These are phyloP conservation scores for Conringia planisiliqua DNA, from an alignment of 345 rosid genomes.

Conservation along the genomic window DNA sequence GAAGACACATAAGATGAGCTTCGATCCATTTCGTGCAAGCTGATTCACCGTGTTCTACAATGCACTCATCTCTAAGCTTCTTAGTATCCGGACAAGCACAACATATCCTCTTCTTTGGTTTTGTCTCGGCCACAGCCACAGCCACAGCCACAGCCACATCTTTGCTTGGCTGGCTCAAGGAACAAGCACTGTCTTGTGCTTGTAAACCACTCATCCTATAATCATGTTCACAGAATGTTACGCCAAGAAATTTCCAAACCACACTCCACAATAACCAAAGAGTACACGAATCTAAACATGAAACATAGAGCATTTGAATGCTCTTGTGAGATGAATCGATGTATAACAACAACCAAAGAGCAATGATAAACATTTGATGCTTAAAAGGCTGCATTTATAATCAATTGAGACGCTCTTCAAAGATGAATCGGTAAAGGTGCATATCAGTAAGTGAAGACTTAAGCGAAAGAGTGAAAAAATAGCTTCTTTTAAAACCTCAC, in stretches of 20 bases:
- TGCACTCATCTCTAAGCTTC: conserved; percentile 88
- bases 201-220: conserved; percentile 52
- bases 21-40: conserved; percentile 89
- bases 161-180: conserved; percentile 44
- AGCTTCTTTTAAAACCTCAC: neutral
- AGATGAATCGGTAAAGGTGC: too few relatives aligned
- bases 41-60: conserved; percentile 75
- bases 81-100: conserved; percentile 94
- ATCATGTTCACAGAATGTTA: neutral
- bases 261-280: neutral
- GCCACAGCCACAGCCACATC: conserved; percentile 23
- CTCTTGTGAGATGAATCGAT: neutral
- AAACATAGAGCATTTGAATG: neutral
- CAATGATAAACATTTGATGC: neutral
- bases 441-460: neutral
- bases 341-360: neutral
- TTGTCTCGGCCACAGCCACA: conserved; percentile 41
- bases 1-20: conserved; percentile 80
- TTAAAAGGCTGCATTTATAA: neutral
- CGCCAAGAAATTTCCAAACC: neutral
- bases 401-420: neutral
- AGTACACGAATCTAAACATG: neutral
- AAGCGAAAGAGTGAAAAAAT: neutral
- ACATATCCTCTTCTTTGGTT: conserved; percentile 87
- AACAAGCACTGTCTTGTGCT: conserved; percentile 40